Base-by-base conservation (phyloP, 257 asterid genomes). In the Voacanga thouarsii region DNA sequence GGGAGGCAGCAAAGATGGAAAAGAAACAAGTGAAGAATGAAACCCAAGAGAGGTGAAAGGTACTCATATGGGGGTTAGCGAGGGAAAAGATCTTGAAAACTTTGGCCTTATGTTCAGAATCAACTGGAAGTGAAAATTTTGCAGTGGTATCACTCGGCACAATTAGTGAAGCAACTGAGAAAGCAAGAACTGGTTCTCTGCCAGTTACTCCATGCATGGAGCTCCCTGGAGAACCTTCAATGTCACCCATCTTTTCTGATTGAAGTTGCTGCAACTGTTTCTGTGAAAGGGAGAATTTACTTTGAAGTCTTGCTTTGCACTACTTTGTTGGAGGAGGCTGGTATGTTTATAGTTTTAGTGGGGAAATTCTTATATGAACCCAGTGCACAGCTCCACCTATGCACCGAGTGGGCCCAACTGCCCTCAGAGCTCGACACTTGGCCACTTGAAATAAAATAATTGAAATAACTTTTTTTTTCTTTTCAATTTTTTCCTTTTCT, bases 121-220 rank as follows among this genome's bases (percentile, higher is more conserved):
- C 94, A 16, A 89, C 94, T 0, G 94, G 92, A 39, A 89, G 49
- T 1, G 79, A 86, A 51, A 89, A 89, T 28, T 86, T 83, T 1
- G 92, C 90, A 0, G 89, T 82, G 4, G 86, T 69, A 8, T 89
- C 94, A 0, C 85, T 83, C 0, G 92, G 90, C 8, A 84, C 94
- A 19, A 76, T 71, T 3, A 90, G 85, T 0, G 92, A 87, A 3
- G 89, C 87, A 21, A 89, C 92, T 0, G 94, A 79, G 45, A 85
- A 71, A 3, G 86, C 82, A 63, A 79, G 82, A 23, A 85, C 89
- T 1, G 90, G 90, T 57, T 91, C 96, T 72, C 88, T 80, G 39
- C 92, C 94, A 0, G 96, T 91, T 0, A 89, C 94, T 56, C 96
- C 94, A 73, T 91, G 96, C 96, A 91, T 85, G 41, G 97, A 91